Evolutionary conservation across 441 rosid species (phyloP), one percentile per base, ranked within the genome.

Genomic region (Corymbia citriodora): DNA sequence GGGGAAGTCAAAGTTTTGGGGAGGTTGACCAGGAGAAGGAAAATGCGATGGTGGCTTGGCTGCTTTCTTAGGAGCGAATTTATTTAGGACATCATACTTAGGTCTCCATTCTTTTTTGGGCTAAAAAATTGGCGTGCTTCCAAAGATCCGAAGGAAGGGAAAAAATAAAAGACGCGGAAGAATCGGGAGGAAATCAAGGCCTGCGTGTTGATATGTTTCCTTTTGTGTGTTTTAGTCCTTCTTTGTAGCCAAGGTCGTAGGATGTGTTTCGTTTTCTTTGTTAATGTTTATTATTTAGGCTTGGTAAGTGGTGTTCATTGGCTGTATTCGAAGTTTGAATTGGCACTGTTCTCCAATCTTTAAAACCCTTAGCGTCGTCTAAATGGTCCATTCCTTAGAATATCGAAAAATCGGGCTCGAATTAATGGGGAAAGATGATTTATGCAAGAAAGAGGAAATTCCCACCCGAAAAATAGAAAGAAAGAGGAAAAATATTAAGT

Each of bases 1-100:
- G 29, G 79, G 89, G 92, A 18, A 88, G 89, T 17, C 88, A 68
- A 15, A 61, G 79, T 19, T 82, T 90, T 79, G 90, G 79, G 33
- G 93, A 90, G 83, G 92, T 92, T 74, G 93, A 92, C 70, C 53
- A 31, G 45, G 93, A 92, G 65, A 92, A 93, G 88, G 92, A 95
- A 92, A 93, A 94, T 70, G 96, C 93, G 13, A 90, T 95, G 91
- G 93, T 94, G 48, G 52, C 55, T 18, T 89, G 90, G 90, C 90
- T 89, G 83, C 72, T 89, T 21, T 89, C 88, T 29, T 89, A 79
- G 85, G 18, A 14, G 85, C 85, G 15, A 79, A 23, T 48, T n/a
- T 27, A 25, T 23, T 23, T 79, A 12, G n/a, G 85, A 45, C 85
- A 40, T 79, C 23, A 79, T 17, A 74, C 85, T 79, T 40, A 79